Base-by-base conservation (phyloP, 1,284 basidiomycete species). In the Leccinum griseonigrum region DNA sequence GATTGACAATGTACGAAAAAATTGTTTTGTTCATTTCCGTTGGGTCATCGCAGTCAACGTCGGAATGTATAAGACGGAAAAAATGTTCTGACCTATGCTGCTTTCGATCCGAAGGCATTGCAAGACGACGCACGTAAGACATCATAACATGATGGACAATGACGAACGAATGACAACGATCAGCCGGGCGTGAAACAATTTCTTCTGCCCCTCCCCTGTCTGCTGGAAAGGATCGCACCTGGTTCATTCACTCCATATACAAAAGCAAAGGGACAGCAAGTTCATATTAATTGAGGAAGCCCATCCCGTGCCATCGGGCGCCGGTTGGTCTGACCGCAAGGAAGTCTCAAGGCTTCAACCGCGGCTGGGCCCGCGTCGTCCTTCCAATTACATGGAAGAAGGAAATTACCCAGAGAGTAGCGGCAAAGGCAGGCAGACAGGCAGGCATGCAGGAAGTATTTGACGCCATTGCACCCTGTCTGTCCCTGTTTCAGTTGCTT, bases 21-120 rank as follows among this genome's bases (percentile, higher is more conserved):
- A 32, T 70, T 69, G 60, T 69, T 72, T 59, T n/a, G 22, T 69
- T 70, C 71, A 70, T 70, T 73, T 70, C 69, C 69, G 71, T 28
- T 54, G 59, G 53, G 55, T 63, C 60, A 70, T 69, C 66, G 60
- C 26, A 57, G 58, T 71, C 61, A 28, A 40, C 56, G 52, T 54
- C 62, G 66, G 70, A 73, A 72, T 67, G 22, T 48, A 48, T 48
- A 48, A 48, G 46, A 48, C 46, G 46, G 26, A 48, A 48, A 40
- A 72, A 68, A 59, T 32, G 66, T 28, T 61, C 68, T 57, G 60
- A 67, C 56, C 64, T 59, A 50, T 64, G 54, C 26, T 64, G 43
- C 56, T 62, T 52, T 67, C 55, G 5, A 58, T 57, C 22, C 53
- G 28, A 52, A 53, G 57, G 43, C 18, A 22, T 22, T 46, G 18